phyloP scores from a whole-genome alignment of 441 rosid species.

The Arabidopsis lyrata region DNA sequence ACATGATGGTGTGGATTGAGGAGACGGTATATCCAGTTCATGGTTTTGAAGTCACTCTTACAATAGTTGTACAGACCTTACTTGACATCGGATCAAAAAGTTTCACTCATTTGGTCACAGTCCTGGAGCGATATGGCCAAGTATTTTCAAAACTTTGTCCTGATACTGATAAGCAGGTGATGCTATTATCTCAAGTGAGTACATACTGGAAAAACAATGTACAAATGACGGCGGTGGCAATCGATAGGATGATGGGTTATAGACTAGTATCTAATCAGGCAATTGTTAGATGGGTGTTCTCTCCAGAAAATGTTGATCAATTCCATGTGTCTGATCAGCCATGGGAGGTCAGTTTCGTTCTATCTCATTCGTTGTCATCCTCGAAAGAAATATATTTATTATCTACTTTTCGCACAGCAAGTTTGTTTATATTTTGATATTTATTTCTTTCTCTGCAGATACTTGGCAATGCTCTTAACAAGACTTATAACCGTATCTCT shows the following conservation, averaged over 20 bases:
- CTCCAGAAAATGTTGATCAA: constrained; percentile 75
- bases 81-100: constrained; percentile 98
- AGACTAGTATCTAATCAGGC: constrained; percentile 95
- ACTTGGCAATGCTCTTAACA: constrained; percentile 92
- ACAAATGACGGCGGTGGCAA: constrained; percentile 89
- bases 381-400: not conserved
- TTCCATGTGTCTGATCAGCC: constrained; percentile 89
- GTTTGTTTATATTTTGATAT: constrained; percentile 9
- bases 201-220: constrained; percentile 86
- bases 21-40: constrained; percentile 76
- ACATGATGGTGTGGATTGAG: constrained; percentile 84
- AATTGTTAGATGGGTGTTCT: constrained; percentile 96
- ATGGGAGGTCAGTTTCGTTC: constrained; percentile 81
- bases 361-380: not conserved
- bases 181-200: constrained; percentile 86
- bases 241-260: constrained; percentile 99
- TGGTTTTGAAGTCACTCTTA: constrained; percentile 73
- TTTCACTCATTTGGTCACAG: constrained; percentile 95
- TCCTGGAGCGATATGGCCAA: constrained; percentile 96
- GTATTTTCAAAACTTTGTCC: constrained; percentile 79
- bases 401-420: constrained; percentile 2
- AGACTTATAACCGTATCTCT: constrained; percentile 87
- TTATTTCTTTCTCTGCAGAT: constrained; percentile 54
- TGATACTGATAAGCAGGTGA: constrained; percentile 82
- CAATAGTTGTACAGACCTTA: constrained; percentile 81